Conservation (phyloP, 2,329 filamentous ascomycete species). For the Aquanectria penicillioides region DNA sequence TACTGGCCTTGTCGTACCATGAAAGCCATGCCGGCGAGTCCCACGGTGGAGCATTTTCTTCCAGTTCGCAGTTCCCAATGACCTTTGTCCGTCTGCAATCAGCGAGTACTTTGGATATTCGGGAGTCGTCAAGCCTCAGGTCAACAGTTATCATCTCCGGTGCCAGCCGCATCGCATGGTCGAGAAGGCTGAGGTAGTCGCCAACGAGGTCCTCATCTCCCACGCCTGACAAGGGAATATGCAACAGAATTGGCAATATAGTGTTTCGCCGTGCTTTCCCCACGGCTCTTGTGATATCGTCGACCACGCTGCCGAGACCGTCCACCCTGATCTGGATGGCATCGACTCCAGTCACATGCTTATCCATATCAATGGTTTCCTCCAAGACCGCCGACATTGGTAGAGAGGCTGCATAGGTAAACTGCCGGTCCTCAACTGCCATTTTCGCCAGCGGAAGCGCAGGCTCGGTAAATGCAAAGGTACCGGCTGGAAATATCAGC, state of each 20-base stretch:
- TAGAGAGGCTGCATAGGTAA: slow-evolving; percentile 74
- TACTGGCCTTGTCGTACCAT: slow-evolving; percentile 66
- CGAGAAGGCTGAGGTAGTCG: slow-evolving; percentile 65
- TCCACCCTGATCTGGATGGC: slow-evolving; percentile 69
- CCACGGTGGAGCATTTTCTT: slow-evolving; percentile 61
- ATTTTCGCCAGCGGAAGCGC: slow-evolving; percentile 72
- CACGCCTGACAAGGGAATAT: slow-evolving; percentile 51
- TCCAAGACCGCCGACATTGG: slow-evolving; percentile 65
- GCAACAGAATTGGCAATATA: slow-evolving; percentile 67
- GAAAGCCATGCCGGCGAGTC: slow-evolving; percentile 62
- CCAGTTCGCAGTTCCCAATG: slow-evolving; percentile 63
- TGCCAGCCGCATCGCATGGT: slow-evolving; percentile 68
- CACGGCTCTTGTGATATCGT: slow-evolving; percentile 65
- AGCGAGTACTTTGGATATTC: slow-evolving; percentile 60
- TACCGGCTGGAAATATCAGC: slow-evolving; percentile 63
- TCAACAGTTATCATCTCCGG: slow-evolving; percentile 73
- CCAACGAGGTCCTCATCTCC: slow-evolving; percentile 29
- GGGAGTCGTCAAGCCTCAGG: slow-evolving; percentile 62
- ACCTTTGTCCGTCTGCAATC: slow-evolving; percentile 66
- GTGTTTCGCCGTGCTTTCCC: slow-evolving; percentile 70
- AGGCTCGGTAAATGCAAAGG: slow-evolving; percentile 67
- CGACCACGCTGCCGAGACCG: slow-evolving; percentile 47
- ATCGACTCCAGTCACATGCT: slow-evolving; percentile 72
- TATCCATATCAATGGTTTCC: slow-evolving; percentile 67
- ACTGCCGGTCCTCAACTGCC: slow-evolving; percentile 67